phyloP scores from a whole-genome alignment of 2,329 filamentous ascomycete species.

The Mariannaea elegans region DNA sequence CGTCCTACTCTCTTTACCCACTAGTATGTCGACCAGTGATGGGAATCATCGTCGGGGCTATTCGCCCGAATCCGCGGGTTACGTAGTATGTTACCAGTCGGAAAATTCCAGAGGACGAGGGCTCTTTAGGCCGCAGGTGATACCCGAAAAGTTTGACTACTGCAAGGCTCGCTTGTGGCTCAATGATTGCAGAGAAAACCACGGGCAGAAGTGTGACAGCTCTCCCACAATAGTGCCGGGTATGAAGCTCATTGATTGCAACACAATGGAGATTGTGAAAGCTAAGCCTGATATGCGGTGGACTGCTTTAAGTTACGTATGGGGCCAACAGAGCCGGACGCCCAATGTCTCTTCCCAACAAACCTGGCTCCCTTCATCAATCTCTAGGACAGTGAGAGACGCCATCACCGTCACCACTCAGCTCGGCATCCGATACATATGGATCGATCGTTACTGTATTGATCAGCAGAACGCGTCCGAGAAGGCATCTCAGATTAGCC shows the following conservation, averaged over 20 bases:
- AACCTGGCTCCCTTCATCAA: background rate
- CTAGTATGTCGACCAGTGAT: too few relatives aligned
- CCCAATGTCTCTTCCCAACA: background rate
- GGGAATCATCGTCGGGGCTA: too few relatives aligned
- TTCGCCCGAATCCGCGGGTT: too few relatives aligned
- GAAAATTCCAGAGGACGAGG: too few relatives aligned
- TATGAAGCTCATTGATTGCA: slow-evolving; percentile 1
- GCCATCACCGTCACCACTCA: background rate
- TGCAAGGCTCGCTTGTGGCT: background rate
- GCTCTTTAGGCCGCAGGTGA: background rate
- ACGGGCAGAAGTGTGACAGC: background rate
- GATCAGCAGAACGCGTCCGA: background rate
- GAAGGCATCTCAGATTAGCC: background rate
- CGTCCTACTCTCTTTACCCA: too few relatives aligned
- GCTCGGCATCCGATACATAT: background rate
- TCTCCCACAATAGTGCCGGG: background rate
- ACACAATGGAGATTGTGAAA: background rate
- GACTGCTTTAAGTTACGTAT: background rate
- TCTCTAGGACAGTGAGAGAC: background rate
- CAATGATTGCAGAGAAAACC: background rate
- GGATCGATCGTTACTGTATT: slow-evolving; percentile 2
- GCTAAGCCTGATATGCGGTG: background rate
- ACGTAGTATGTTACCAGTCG: background rate
- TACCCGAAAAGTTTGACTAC: background rate
- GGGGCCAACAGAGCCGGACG: background rate